A percentile compares a stretch with the other conserved stretches of the same genome.
Evolutionary conservation across 495 filamentous ascomycete genomes (phyloP).

Genomic region (Neurospora sp.): DNA sequence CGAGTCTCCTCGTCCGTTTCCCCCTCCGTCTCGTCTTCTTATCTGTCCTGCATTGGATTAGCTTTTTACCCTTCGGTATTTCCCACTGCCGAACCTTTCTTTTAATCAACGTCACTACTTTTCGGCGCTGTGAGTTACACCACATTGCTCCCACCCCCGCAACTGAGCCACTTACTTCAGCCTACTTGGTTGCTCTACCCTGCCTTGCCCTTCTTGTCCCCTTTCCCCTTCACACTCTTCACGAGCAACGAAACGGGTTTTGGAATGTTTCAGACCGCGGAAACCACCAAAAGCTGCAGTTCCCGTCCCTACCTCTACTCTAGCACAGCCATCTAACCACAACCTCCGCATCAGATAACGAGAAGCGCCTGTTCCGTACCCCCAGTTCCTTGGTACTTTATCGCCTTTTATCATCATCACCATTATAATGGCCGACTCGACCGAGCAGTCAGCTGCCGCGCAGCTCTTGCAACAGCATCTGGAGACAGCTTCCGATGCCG

Average conservation of each 20-base stretch:
- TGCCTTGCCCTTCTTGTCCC: neutral
- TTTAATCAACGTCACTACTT: neutral
- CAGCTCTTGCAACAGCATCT: constrained; percentile 66
- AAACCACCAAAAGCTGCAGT: neutral
- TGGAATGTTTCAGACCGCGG: neutral
- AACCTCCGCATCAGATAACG: neutral
- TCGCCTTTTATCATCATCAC: neutral
- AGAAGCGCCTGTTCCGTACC: neutral
- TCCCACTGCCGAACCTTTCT: neutral
- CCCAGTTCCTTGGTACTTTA: neutral
- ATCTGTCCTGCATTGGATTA: neutral
- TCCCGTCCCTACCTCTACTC: neutral
- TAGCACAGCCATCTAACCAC: neutral
- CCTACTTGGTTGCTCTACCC: neutral
- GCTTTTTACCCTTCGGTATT: neutral
- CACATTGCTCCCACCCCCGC: neutral
- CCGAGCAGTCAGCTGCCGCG: constrained; percentile 52
- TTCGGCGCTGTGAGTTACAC: neutral
- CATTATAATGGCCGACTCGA: constrained; percentile 19
- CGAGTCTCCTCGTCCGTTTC: neutral
- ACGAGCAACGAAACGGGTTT: neutral
- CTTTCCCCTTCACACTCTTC: neutral
- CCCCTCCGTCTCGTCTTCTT: neutral
- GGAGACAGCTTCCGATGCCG: constrained; percentile 30
- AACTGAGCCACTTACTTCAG: neutral